Evolutionary conservation across 2,329 filamentous ascomycete genomes (phyloP).

Genomic region (Neonectria ditissima): DNA sequence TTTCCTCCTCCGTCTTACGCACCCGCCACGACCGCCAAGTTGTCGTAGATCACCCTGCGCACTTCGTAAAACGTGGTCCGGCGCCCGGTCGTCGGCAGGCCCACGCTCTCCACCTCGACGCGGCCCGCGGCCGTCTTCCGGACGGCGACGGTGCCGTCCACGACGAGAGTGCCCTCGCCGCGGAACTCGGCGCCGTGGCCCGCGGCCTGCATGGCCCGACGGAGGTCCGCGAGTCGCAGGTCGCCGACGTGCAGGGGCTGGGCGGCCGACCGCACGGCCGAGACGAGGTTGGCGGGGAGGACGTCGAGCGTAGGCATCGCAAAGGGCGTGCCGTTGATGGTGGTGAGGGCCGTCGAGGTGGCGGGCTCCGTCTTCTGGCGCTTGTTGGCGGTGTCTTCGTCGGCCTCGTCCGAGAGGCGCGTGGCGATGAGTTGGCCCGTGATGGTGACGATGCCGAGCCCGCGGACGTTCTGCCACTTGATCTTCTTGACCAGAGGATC

Average conservation of each 20-base stretch:
- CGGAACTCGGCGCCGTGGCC: slow-evolving; percentile 93
- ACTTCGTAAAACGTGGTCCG: slow-evolving; percentile 85
- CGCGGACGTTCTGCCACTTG: slow-evolving; percentile 94
- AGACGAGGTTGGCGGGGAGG: slow-evolving; percentile 70
- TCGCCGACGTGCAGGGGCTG: slow-evolving; percentile 96
- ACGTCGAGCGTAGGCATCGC: slow-evolving; percentile 65
- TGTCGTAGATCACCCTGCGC: slow-evolving; percentile 91
- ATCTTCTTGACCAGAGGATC: slow-evolving; percentile 86
- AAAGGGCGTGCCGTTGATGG: slow-evolving; percentile 36
- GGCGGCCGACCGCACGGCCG: slow-evolving; percentile 79
- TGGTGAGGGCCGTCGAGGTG: slow-evolving; percentile 43
- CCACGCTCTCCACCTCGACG: slow-evolving; percentile 88
- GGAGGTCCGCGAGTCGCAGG: slow-evolving; percentile 86
- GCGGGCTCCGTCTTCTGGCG: slow-evolving; percentile 59
- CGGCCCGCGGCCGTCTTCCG: slow-evolving; percentile 87
- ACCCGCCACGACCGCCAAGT: slow-evolving; percentile 88
- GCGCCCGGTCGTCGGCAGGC: slow-evolving; percentile 52
- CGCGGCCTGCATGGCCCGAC: slow-evolving; percentile 82
- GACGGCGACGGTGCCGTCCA: slow-evolving; percentile 90
- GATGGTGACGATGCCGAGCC: slow-evolving; percentile 90
- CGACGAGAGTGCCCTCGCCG: slow-evolving; percentile 90
- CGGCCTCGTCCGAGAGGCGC: slow-evolving; percentile 58
- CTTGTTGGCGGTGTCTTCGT: slow-evolving; percentile 61
- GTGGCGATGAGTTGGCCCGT: slow-evolving; percentile 73
- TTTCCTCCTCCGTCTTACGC: slow-evolving; percentile 53